A percentile compares a stretch with the other conserved stretches of the same genome.
These are phyloP conservation scores for Saitozyma sp. DNA, from an alignment of 768 basidiomycete genomes.

Conservation along the genomic window DNA sequence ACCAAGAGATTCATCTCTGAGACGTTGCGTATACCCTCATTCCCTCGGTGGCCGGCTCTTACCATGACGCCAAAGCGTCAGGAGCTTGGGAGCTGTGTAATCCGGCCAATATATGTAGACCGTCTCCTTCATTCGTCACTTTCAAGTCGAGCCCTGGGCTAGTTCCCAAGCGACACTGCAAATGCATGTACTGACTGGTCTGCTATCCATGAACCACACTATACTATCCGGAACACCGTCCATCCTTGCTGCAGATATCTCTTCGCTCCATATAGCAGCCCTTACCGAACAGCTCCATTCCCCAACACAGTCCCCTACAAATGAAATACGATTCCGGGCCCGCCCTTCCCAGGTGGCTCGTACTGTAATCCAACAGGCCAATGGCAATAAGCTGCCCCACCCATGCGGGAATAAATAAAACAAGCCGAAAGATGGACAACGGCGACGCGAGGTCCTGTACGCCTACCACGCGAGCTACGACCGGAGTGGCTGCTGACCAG, in stretches of 20 bases:
- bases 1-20: no score
- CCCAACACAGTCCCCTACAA: constrained; percentile 39
- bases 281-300: constrained; percentile 13
- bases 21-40: no score
- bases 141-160: no score
- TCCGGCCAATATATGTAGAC: no score
- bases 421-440: constrained; percentile 42
- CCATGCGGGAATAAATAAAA: constrained; percentile 29
- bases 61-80: no score
- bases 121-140: no score
- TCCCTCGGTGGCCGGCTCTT: no score
- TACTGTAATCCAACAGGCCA: constrained; percentile 32
- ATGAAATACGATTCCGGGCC: constrained; percentile 38
- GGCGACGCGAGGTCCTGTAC: constrained; percentile 54
- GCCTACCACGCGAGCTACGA: constrained; percentile 62
- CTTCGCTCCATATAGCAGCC: constrained; percentile 34
- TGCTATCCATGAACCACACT: neutral
- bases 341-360: constrained; percentile 18
- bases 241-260: constrained; percentile 35
- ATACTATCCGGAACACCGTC: constrained; percentile 17
- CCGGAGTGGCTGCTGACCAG: constrained; percentile 68
- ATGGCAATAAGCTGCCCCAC: constrained; percentile 44
- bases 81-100: no score
- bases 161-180: no score
- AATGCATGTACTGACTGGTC: no score